Evolutionary conservation across 164 flowering plant species (phyloP).

Genomic region (Aristolochia contorta): DNA sequence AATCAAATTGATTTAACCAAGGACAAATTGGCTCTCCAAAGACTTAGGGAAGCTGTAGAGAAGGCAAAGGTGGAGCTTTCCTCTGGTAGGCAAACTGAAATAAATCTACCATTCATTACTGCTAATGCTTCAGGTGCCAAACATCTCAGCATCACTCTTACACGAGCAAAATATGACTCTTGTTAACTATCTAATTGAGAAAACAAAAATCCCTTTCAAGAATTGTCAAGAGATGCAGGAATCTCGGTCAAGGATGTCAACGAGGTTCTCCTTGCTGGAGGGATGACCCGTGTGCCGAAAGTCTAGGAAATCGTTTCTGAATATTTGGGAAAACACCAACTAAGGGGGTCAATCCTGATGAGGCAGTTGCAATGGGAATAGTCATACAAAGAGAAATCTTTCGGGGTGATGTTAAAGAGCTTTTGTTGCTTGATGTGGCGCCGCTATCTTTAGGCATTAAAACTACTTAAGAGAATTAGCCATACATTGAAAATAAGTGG

Average conservation of each 20-base stretch:
- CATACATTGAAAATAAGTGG: too few species aligned
- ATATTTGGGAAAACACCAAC: constrained; percentile 30
- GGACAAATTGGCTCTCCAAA: constrained; percentile 26
- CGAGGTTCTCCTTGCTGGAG: constrained; percentile 35
- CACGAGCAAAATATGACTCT: constrained; percentile 27
- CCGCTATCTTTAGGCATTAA: constrained; percentile 35
- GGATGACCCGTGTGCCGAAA: constrained; percentile 32
- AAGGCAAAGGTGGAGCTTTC: constrained; percentile 37
- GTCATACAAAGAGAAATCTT: constrained; percentile 33
- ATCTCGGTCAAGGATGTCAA: constrained; percentile 22
- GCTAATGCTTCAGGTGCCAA: constrained; percentile 36
- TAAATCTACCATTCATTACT: constrained; percentile 34
- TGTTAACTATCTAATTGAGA: constrained; percentile 23
- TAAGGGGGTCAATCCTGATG: constrained; percentile 35
- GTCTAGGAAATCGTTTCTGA: constrained; percentile 24
- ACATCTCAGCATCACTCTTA: constrained; percentile 24
- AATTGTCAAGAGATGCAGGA: constrained; percentile 31
- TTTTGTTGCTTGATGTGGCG: constrained; percentile 33
- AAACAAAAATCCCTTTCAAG: constrained; percentile 23
- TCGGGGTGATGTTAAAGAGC: constrained; percentile 31
- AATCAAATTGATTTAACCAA: constrained; percentile 25
- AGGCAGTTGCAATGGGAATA: constrained; percentile 39
- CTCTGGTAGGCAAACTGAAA: constrained; percentile 31
- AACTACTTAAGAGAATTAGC: constrained; percentile 32
- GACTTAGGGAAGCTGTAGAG: constrained; percentile 33